phyloP scores from a whole-genome alignment of 176 grass and related monocot species.

The Aegilops longissima region DNA sequence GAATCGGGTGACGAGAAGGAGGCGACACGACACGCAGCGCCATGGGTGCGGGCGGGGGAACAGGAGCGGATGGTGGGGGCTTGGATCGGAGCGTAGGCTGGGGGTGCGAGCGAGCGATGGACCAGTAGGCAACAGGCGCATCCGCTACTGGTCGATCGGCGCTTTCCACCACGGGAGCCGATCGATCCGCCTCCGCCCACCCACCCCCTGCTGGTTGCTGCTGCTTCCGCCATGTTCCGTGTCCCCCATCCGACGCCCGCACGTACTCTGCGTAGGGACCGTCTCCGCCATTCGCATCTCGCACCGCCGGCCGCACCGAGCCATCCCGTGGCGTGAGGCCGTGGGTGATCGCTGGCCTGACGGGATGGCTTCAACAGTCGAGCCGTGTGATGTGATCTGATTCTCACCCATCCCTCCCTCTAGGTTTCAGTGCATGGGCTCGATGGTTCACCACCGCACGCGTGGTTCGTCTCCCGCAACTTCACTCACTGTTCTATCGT shows the following conservation, averaged over 20 bases:
- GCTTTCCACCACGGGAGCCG: constrained; percentile 25
- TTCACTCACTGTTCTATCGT: not conserved
- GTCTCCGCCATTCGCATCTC: not conserved
- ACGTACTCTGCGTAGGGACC: not conserved
- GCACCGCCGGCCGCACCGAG: too few species aligned
- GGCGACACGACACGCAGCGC: too few species aligned
- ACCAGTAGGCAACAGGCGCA: not conserved
- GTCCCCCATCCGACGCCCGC: not conserved
- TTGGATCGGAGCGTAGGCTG: not conserved
- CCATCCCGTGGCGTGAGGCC: too few species aligned
- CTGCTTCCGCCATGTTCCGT: constrained; percentile 3
- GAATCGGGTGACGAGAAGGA: not conserved
- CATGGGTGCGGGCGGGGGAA: not conserved
- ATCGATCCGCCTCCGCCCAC: too few species aligned
- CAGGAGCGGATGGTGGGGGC: not conserved
- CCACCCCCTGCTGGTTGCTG: not conserved
- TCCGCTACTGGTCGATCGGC: not conserved
- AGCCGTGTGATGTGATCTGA: not conserved
- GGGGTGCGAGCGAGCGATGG: not conserved
- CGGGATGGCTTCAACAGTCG: not conserved
- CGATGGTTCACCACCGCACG: too few species aligned
- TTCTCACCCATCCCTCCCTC: not conserved
- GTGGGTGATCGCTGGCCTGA: too few species aligned
- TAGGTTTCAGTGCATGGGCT: too few species aligned
- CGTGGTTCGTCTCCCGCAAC: not conserved